Evolutionary conservation across 2,329 filamentous ascomycete species (phyloP), one percentile per base, ranked within the genome.

Genomic region (Microdochium trichocladiopsis): DNA sequence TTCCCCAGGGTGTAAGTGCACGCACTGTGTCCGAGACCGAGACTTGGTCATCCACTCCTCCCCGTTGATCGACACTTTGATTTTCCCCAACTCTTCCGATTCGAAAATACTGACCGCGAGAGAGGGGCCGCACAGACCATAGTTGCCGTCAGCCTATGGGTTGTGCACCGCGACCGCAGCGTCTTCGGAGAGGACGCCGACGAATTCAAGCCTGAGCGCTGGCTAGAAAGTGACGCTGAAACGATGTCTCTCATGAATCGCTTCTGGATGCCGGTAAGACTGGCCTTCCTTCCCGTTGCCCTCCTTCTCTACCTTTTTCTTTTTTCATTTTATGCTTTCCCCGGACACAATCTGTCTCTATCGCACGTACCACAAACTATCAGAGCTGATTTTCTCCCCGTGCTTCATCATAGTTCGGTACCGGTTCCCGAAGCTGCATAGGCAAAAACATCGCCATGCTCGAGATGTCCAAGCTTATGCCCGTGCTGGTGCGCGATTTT

Each of bases 121-220:
- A 33, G 36, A 41, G 16, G 28, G 28, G 52, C 24, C 11, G 11
- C n/a, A n/a, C 36, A 81, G 9, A 84, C 81, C 0, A 77, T 81
- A 47, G 77, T 85, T 2, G 82, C 82, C 11, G 82, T 78, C 61
- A 83, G 77, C 58, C 71, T 80, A 0, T 85, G 79, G 79, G 81
- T 84, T 1, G 65, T 86, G 4, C 81, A 86, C 57, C 74, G 78
- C 0, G 69, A 78, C 4, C 68, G 70, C 3, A 72, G 77, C 25
- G 63, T 84, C 3, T 87, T 84, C 56, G 82, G 83, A 0, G 59
- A 69, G 0, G 77, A 86, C 55, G 74, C 77, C 1, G 75, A 83
- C 48, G 60, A 62, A 0, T 87, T 77, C 60, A 66, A 76, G 4
- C 82, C 83, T 0, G 82, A 86, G 58, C 63, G 83, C 24, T 84